Percentiles rank a stretch among this genome's conserved stretches.
phyloP scores from a whole-genome alignment of 1,284 basidiomycete genomes.

The Cutaneotrichosporon sp. region DNA sequence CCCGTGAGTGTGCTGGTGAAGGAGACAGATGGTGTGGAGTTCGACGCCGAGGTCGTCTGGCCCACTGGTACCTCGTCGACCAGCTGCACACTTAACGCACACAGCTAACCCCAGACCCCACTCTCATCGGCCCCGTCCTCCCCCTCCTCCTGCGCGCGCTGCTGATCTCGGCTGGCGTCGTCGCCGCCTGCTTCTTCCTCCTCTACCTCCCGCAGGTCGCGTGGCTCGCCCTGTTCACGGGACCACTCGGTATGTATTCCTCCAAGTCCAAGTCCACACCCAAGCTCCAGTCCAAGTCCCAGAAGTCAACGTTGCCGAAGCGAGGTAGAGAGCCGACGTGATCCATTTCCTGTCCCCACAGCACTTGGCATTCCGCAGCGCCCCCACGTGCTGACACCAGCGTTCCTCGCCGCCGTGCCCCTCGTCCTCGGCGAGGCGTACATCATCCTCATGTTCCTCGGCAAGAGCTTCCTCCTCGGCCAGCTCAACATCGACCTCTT shows the following conservation, averaged over 20 bases:
- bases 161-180: constrained; percentile 49
- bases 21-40: no score
- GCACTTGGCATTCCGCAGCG: no score
- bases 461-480: constrained; percentile 58
- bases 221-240: constrained; percentile 64
- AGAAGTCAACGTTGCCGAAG: neutral
- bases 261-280: no score
- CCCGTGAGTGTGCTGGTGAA: constrained; percentile 43
- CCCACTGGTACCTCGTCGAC: no score
- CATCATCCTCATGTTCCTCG: constrained; percentile 57
- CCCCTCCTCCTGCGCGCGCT: constrained; percentile 50
- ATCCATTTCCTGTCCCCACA: neutral
- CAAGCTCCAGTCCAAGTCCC: neutral
- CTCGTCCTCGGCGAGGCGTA: constrained; percentile 56
- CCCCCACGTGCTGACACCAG: constrained; percentile 17
- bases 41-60: no score
- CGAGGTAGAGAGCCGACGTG: neutral
- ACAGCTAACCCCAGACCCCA: constrained; percentile 46
- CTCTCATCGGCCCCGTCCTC: constrained; percentile 50
- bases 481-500: constrained; percentile 57
- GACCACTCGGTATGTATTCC: constrained; percentile 57
- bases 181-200: constrained; percentile 62
- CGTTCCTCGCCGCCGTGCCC: constrained; percentile 55
- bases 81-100: no score
- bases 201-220: constrained; percentile 70